These are phyloP conservation scores for Annulohypoxylon moriforme DNA, from an alignment of 495 filamentous ascomycete species.

Conservation along the genomic window DNA sequence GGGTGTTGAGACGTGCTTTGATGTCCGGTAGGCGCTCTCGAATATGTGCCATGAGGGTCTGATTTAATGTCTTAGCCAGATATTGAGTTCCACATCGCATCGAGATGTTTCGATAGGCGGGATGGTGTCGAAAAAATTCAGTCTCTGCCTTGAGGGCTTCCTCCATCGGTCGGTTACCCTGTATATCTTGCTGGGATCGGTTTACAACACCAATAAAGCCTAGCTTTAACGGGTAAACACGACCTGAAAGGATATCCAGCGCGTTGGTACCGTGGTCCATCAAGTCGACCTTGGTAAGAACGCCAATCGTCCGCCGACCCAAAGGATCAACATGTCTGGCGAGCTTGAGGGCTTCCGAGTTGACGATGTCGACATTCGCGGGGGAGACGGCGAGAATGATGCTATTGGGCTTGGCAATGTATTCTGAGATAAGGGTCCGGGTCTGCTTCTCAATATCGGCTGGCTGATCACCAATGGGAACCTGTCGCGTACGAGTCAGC, in stretches of 20 bases:
- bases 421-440: conserved; percentile 94
- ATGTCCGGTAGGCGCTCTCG: conserved; percentile 96
- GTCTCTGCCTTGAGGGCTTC: conserved; percentile 90
- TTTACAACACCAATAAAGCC: conserved; percentile 99
- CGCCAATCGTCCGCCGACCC: conserved; percentile 93
- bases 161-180: conserved; percentile 88
- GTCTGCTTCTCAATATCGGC: conserved; percentile 99
- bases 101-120: conserved; percentile 96
- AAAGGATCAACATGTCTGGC: conserved; percentile 96
- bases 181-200: conserved; percentile 97
- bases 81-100: conserved; percentile 94
- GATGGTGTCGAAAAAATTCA: conserved; percentile 97
- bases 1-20: conserved; percentile 94
- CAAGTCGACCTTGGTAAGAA: conserved; percentile 95
- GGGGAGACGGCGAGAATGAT: conserved; percentile 97
- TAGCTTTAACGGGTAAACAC: conserved; percentile 96
- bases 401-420: conserved; percentile 99
- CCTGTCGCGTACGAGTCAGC: conserved; percentile 57
- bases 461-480: conserved; percentile 97
- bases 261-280: conserved; percentile 99
- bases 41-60: conserved; percentile 95
- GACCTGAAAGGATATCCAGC: conserved; percentile 92
- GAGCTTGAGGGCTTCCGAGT: conserved; percentile 97
- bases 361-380: conserved; percentile 98
- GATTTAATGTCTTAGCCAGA: conserved; percentile 93